phyloP scores from a whole-genome alignment of 192 early-diverging fungal species.

The Umbelopsis vinacea region DNA sequence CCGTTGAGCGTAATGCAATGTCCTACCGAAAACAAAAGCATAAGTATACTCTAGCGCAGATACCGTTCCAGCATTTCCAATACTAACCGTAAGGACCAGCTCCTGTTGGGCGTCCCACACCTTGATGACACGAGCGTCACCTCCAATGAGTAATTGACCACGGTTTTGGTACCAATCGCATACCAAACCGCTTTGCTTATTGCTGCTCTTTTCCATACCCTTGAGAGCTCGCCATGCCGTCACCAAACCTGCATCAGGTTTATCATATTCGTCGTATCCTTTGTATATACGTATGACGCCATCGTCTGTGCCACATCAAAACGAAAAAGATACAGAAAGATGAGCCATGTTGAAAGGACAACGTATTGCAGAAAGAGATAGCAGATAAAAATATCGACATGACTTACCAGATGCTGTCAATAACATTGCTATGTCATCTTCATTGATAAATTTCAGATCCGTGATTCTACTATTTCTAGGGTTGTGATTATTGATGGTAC shows the following conservation, averaged over 20 bases:
- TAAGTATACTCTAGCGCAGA: not conserved
- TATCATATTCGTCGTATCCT: conserved; percentile 61
- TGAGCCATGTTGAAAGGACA: too few species aligned
- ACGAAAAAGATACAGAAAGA: not conserved
- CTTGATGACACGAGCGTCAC: conserved; percentile 66
- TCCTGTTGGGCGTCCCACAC: conserved; percentile 86
- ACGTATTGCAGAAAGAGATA: not conserved
- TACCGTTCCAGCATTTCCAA: not conserved
- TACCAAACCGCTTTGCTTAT: conserved; percentile 61
- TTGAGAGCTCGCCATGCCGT: conserved; percentile 78
- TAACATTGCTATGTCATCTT: conserved; percentile 84
- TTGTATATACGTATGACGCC: conserved; percentile 77
- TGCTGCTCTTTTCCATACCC: conserved; percentile 64
- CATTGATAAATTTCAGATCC: conserved; percentile 87
- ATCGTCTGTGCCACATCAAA: conserved; percentile 60
- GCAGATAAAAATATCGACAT: not conserved
- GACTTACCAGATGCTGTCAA: conserved; percentile 79
- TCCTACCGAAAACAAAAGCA: conserved; percentile 48
- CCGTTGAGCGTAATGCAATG: conserved; percentile 58
- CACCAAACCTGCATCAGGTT: conserved; percentile 63
- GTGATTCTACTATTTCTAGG: conserved; percentile 72
- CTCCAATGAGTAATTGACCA: conserved; percentile 68
- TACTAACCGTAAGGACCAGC: conserved; percentile 65
- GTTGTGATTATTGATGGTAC: conserved; percentile 71
- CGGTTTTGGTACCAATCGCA: conserved; percentile 81